Conservation (phyloP, 352 stramenopile genomes). For the Globisporangium cederbergense region DNA sequence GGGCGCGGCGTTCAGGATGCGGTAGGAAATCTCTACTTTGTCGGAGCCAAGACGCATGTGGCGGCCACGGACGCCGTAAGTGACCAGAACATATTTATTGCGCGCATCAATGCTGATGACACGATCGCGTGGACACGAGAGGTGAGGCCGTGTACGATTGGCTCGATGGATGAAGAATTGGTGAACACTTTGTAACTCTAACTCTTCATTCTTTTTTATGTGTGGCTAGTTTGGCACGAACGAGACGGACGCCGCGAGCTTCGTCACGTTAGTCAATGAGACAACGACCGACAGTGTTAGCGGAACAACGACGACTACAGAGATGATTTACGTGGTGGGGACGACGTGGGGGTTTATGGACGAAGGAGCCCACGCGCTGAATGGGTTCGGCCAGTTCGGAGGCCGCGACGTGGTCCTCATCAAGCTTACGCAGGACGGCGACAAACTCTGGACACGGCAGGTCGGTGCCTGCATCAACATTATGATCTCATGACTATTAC, state of each 20-base stretch:
- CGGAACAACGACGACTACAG: constrained; percentile 3
- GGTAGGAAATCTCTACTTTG: constrained; percentile 56
- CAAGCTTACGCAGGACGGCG: constrained; percentile 43
- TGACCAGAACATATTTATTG: constrained; percentile 55
- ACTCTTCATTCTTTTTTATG: constrained; percentile 5
- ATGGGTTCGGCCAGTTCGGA: constrained; percentile 66
- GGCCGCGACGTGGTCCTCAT: constrained; percentile 65
- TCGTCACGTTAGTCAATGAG: constrained; percentile 51
- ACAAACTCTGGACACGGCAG: constrained; percentile 69
- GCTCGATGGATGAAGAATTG: not conserved
- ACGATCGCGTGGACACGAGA: constrained; percentile 48
- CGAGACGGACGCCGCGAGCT: constrained; percentile 51
- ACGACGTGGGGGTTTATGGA: constrained; percentile 75
- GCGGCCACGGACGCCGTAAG: constrained; percentile 17
- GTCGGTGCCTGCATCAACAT: constrained; percentile 15
- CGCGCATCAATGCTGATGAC: constrained; percentile 39
- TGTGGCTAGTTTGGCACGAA: constrained; percentile 43
- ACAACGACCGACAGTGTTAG: constrained; percentile 13
- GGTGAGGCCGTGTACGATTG: constrained; percentile 17
- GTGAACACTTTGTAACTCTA: not conserved
- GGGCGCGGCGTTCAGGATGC: constrained; percentile 35
- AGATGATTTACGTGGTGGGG: constrained; percentile 57
- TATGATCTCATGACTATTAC: not conserved
- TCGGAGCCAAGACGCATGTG: constrained; percentile 39
- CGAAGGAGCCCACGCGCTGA: constrained; percentile 61